Evolutionary conservation across 2,329 filamentous ascomycete genomes (phyloP).

Genomic region (Samsoniella hepiali): DNA sequence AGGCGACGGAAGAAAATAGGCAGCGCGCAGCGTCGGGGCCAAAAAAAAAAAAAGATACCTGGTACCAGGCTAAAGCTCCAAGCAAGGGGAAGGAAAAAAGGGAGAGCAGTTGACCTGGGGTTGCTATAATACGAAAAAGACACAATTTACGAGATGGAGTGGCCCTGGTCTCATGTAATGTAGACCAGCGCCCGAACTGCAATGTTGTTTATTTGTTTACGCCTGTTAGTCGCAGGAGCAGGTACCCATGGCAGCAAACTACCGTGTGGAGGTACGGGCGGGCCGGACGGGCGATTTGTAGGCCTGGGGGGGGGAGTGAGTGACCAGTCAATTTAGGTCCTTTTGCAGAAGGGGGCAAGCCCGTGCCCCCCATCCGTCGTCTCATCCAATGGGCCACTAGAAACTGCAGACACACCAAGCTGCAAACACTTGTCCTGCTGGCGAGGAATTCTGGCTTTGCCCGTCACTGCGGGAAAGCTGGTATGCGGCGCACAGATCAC

Average conservation of each 20-base stretch:
- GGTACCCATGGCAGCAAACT: slow-evolving; percentile 7
- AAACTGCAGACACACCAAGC: not conserved
- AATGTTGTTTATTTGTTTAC: slow-evolving; percentile 19
- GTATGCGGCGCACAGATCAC: slow-evolving; percentile 18
- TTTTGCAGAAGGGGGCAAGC: not conserved
- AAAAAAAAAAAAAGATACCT: not conserved
- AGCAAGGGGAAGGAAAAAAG: slow-evolving; percentile 1
- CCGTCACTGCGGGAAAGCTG: not conserved
- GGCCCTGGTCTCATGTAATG: not conserved
- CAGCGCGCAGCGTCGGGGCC: not conserved
- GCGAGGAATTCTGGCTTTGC: not conserved
- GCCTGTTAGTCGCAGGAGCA: not conserved
- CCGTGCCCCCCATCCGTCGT: not conserved
- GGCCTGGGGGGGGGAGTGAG: not conserved
- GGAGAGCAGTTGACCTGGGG: not conserved
- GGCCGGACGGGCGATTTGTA: not conserved
- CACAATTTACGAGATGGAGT: not conserved
- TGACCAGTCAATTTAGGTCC: no score
- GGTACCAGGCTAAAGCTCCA: not conserved
- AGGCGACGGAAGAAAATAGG: not conserved
- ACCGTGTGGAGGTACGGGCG: slow-evolving; percentile 4
- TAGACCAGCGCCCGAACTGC: not conserved
- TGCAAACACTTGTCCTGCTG: not conserved
- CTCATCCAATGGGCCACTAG: not conserved
- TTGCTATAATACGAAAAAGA: slow-evolving; percentile 2